Base-by-base conservation (phyloP, 306 rosid genomes). In the Sesbania bispinosa region DNA sequence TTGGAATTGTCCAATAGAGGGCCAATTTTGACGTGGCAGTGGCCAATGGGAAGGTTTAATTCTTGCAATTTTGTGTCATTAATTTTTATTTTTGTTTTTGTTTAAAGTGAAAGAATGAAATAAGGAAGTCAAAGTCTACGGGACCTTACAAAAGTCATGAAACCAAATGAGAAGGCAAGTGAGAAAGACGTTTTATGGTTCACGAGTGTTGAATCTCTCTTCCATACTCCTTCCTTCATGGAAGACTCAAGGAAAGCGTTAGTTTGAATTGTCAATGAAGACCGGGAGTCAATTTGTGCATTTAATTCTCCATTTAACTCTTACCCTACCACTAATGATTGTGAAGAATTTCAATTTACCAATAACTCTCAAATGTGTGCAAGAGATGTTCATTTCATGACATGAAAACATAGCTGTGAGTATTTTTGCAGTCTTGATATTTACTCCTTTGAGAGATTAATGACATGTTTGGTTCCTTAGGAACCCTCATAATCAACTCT, bases 101-200 rank as follows among this genome's bases (percentile, higher is more conserved):
- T 15, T 11, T 15, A 3, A 14, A 53, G 35, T 30, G 75, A 21
- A 59, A 48, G n/a, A 35, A n/a, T n/a, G n/a, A 29, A 58, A 58
- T 10, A 48, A n/a, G 0, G 1, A 58, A 67, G 71, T 79, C 75
- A 59, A 79, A 39, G 83, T 79, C 83, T 58, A 47, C 71, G 52
- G 7, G 65, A 67, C 71, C 16, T 47, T 13, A 2, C 51, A 62
- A 46, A 77, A 46, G 50, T 54, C 7, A 73, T 54, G 5, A 45
- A 78, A 71, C 62, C 69, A 63, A 20, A 43, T 7, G 19, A 33
- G 4, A 45, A 54, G 69, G 73, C 65, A 75, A 41, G 36, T 7
- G 38, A 21, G 23, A 53, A 5, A 53, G 8, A 53, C 6, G 5
- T 11, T 53, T 53, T 24, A 5, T n/a, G 32, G 3, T 32, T 2